Percentiles rank a stretch among this genome's conserved stretches.
These are phyloP conservation scores for Sistotremastrum suecicum DNA, from an alignment of 768 basidiomycete genomes.

Conservation along the genomic window DNA sequence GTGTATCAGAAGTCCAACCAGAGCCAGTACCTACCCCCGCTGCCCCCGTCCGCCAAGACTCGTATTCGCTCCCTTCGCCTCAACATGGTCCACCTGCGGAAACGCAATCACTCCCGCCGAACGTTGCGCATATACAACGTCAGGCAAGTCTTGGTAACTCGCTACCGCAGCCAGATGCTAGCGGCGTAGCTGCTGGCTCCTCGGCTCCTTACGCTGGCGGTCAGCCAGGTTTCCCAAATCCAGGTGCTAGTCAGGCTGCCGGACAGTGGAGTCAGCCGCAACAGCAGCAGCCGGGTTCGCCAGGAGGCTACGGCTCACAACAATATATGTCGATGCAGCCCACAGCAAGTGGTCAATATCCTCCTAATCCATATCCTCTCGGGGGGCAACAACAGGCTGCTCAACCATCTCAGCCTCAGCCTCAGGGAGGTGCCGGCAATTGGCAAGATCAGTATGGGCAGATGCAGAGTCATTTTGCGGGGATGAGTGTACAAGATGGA, in stretches of 20 bases:
- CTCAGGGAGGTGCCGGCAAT: not conserved
- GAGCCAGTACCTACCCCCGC: conserved; percentile 11
- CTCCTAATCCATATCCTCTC: not conserved
- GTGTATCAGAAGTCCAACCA: conserved; percentile 33
- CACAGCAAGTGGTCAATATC: not conserved
- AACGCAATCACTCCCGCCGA: not conserved
- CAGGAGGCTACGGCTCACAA: not conserved
- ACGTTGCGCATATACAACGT: not conserved
- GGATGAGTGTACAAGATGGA: not conserved
- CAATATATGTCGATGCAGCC: not conserved
- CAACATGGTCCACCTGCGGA: not conserved
- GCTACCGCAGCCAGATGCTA: not conserved
- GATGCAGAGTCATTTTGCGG: conserved; percentile 1
- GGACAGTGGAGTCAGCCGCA: not conserved
- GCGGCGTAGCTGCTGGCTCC: not conserved
- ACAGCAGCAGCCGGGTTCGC: not conserved
- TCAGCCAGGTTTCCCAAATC: not conserved
- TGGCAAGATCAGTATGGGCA: not conserved
- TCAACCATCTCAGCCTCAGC: not conserved
- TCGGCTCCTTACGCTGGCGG: not conserved
- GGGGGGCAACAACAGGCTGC: not conserved
- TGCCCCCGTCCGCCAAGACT: not conserved
- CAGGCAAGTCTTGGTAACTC: not conserved
- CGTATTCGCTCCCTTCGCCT: too few species aligned
- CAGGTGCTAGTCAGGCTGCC: not conserved